Base-by-base conservation (phyloP, 1,284 basidiomycete genomes). In the Waitea zeae region DNA sequence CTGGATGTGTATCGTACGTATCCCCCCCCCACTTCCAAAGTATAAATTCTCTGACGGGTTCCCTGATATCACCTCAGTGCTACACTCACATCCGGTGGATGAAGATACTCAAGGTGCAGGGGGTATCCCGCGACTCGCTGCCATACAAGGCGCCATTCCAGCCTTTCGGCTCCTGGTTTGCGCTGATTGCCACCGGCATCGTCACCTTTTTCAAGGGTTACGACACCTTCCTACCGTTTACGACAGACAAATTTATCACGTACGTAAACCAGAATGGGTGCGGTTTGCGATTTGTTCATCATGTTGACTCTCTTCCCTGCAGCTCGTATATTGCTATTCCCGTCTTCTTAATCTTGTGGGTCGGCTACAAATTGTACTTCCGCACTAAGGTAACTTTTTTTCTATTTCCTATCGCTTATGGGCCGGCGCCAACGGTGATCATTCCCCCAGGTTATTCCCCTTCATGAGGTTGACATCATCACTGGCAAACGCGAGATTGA, bases 401-500 rank as follows among this genome's bases (percentile, higher is more conserved):
- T n/a, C n/a, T n/a, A n/a, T n/a, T n/a, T n/a, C n/a, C 39, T 67
- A 65, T 42, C 68, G 59, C 28, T 47, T 58, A 9, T 81, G 81
- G 75, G 49, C 51, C 14, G 61, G 60, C 3, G 69, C 63, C 12
- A 49, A 46, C 12, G 61, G 62, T 42, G 49, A 67, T 39, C 63
- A n/a, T n/a, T n/a, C n/a, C n/a, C n/a, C n/a, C n/a, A n/a, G n/a
- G n/a, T n/a, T 62, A 30, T 79, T 71, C 49, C 89, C 89, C 53
- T 49, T 92, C 26, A 80, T 86, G 69, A 87, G 19, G 83, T 92
- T 70, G 87, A 92, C 55, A 86, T 93, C 46, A 53, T 73, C 36
- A 61, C 64, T 5, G 68, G 75, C 58, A 29, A 72, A 71, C 47
- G 59, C 70, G 67, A 69, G 46, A 77, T 81, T 39, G 64, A 76